Conservation (phyloP, 208 protist genomes). For the Trichomonas gallinae region DNA sequence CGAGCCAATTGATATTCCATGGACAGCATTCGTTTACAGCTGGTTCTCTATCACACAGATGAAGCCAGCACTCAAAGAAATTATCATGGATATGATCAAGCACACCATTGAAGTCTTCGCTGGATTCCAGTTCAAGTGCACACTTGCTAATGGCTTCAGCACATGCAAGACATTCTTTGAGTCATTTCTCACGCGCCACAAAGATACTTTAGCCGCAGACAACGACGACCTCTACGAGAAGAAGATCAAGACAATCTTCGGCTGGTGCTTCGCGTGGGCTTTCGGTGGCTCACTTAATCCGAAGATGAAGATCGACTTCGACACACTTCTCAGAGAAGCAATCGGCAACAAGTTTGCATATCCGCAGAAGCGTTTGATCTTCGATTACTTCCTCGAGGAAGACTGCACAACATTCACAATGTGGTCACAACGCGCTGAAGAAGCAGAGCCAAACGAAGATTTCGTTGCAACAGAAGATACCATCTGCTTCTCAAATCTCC, state of each 20-base stretch:
- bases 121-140: background rate
- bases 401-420: background rate
- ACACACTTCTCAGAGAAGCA: background rate
- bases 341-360: background rate
- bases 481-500: background rate
- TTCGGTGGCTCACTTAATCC: slow-evolving; percentile 71
- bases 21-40: slow-evolving; percentile 33
- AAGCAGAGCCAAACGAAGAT: background rate
- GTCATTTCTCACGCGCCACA: background rate
- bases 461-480: slow-evolving; percentile 8
- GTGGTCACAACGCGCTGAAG: background rate
- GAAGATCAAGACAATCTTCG: background rate
- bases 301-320: slow-evolving; percentile 67
- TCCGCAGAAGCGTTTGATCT: slow-evolving; percentile 21
- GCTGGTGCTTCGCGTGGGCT: slow-evolving; percentile 82
- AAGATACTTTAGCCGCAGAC: background rate
- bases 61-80: background rate
- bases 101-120: background rate
- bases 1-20: slow-evolving; percentile 70
- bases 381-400: slow-evolving; percentile 19
- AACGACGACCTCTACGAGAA: background rate
- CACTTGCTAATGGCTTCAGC: background rate
- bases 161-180: background rate
- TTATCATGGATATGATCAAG: background rate
- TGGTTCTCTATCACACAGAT: background rate